A percentile compares a stretch with the other conserved stretches of the same genome.
These are phyloP conservation scores for Volvariella surrecta DNA, from an alignment of 1,284 basidiomycete species.

Conservation along the genomic window DNA sequence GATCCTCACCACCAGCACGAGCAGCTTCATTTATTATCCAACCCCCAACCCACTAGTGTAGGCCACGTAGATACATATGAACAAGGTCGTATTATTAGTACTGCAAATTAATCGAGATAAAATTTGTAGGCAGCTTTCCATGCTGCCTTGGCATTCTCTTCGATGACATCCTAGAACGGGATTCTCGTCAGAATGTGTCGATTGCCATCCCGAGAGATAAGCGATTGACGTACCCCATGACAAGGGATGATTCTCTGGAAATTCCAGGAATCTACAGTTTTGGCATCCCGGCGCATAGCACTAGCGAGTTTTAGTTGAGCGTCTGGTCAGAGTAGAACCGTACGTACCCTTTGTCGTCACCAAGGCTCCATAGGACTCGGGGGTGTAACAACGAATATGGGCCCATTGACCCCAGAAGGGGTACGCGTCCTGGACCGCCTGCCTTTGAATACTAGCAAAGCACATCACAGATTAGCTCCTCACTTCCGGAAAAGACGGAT, in stretches of 20 bases:
- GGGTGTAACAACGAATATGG: conserved; percentile 57
- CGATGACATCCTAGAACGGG: conserved; percentile 82
- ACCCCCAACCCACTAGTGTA: no score
- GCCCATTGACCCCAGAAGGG: conserved; percentile 39
- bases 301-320: conserved; percentile 27
- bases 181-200: neutral
- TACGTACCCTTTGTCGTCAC: conserved; percentile 55
- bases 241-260: conserved; percentile 89
- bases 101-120: no score
- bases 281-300: conserved; percentile 65
- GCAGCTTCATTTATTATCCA: no score
- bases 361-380: conserved; percentile 40
- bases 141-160: conserved; percentile 60
- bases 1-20: no score
- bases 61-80: no score
- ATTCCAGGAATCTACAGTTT: conserved; percentile 73
- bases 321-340: neutral
- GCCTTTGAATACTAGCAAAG: conserved; percentile 40
- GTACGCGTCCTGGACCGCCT: conserved; percentile 36
- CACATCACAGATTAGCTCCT: neutral
- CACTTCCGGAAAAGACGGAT: no score
- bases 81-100: no score
- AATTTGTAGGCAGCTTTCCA: conserved; percentile 44
- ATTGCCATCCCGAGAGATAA: neutral
- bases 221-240: conserved; percentile 62